Base-by-base conservation (phyloP, 345 rosid genomes). In the Stellera chamaejasme region DNA sequence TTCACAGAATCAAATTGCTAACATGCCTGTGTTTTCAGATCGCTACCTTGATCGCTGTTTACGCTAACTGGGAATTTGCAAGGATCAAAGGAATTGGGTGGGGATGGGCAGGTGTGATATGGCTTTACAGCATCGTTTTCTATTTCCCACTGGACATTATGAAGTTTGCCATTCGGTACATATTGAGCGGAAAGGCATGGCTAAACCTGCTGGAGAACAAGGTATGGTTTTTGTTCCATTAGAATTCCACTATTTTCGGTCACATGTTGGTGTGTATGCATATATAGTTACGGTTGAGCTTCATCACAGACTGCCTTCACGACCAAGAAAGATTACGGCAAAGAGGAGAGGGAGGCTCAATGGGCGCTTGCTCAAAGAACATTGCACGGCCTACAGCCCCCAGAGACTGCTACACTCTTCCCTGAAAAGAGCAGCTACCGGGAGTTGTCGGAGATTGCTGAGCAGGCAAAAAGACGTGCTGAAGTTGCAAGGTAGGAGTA, bases 81-180 rank as follows among this genome's bases (percentile, higher is more conserved):
- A 79, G 72, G 60, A 72, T 89, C 25, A 28, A 74, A 67, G 97
- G 97, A 27, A 65, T 77, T 27, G 95, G 97, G 10, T 80, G 88
- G 87, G 89, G 95, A 69, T 89, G 97, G 97, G 97, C 97, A 4
- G 89, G 77, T 10, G 72, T 77, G 23, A 77, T 89, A 10, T 89
- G 97, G 97, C 69, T 89, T 43, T 89, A 62, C 62, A 89, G 97
- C 42, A 2, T 83, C 23, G 66, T 89, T 45, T 72, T 73, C 70
- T 89, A 83, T 23, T 0, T 86, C 32, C 97, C 97, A 10, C 81
- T 83, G 11, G 97, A 89, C 64, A 0, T 86, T 13, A 41, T 89
- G 59, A 89, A 86, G 68, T 89, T 89, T 32, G 69, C 71, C 14
- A 82, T 74, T 52, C 89, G 97, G 32, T 89, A 83, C 69, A 75